Base-by-base conservation (phyloP, 345 rosid species). In the Leavenworthia alabamica region DNA sequence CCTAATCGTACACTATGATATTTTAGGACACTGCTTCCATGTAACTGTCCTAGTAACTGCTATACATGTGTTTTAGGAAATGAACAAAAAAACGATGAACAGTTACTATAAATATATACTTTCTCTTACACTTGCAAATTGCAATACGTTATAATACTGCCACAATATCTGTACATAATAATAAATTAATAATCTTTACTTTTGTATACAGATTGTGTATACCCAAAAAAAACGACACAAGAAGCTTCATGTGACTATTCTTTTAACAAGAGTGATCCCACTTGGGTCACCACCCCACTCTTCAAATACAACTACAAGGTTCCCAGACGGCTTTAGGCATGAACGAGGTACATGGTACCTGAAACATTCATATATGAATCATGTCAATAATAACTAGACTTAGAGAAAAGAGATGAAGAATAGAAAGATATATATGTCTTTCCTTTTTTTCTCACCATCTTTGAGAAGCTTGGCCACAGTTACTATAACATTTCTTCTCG, bases 301-400 rank as follows among this genome's bases (percentile, higher is more conserved):
- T 68, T 93, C 99, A 24, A 89, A 80, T 68, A 89, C 85, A 52
- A 86, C 87, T 57, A 89, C 44, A 71, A 89, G 71, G 74, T 93
- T 93, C 39, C 75, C 85, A 1, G 81, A 70, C 11, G 95, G 97
- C 40, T 80, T 79, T 39, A 93, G 83, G 97, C 97, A 93, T 1
- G 96, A 87, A 39, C 68, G 90, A 54, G 97, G 99, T 43, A 90
- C 83, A 15, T 89, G 97, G 57, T 93, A 93, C 97, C 99, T 93
- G 23, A 16, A 64, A 59, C n/a, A n/a, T n/a, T n/a, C n/a, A n/a
- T n/a, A n/a, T n/a, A n/a, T n/a, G n/a, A n/a, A n/a, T n/a, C n/a
- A n/a, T n/a, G n/a, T 32, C 56, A 62, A 42, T 15, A 68, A 27
- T 26, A 12, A 40, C 11, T 47, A 41, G 17, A 12, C 11, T 10